Evolutionary conservation across 441 rosid genomes (phyloP).

Genomic region (Euphorbia celastroides): DNA sequence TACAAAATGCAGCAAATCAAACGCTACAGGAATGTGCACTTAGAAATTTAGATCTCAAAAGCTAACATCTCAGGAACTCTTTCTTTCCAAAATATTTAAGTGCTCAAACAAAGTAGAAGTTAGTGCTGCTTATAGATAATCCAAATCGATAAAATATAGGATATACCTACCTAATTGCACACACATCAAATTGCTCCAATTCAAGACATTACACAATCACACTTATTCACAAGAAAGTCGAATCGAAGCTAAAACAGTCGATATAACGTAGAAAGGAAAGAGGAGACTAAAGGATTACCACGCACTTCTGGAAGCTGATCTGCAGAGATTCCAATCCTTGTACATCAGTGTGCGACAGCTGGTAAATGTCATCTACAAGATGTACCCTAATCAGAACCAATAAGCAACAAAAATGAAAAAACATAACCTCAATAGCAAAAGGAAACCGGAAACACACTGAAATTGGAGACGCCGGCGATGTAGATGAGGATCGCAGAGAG

Average conservation of each 20-base stretch:
- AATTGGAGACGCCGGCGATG: slow-evolving; percentile 64
- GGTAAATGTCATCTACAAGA: slow-evolving; percentile 40
- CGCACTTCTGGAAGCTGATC: slow-evolving; percentile 71
- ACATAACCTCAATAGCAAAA: not conserved
- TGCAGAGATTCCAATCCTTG: slow-evolving; percentile 66
- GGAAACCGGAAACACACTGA: slow-evolving; percentile 30
- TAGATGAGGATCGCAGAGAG: slow-evolving; percentile 69
- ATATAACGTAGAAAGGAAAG: not conserved
- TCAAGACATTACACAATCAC: not conserved
- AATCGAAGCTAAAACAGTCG: not conserved
- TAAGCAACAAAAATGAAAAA: not conserved
- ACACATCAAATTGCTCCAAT: not conserved
- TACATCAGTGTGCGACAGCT: slow-evolving; percentile 55
- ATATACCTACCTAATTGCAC: not conserved
- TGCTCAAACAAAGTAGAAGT: not conserved
- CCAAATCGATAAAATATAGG: not conserved
- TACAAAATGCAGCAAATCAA: slow-evolving; percentile 14
- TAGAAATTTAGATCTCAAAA: not conserved
- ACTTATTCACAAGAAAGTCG: not conserved
- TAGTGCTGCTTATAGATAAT: not conserved
- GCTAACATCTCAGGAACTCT: not conserved
- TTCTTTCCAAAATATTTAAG: not conserved
- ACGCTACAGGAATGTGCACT: not conserved
- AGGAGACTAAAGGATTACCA: slow-evolving; percentile 42
- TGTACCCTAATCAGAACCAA: not conserved